Conservation (phyloP, 2,329 filamentous ascomycete species). For the Mollisia scopiformis region DNA sequence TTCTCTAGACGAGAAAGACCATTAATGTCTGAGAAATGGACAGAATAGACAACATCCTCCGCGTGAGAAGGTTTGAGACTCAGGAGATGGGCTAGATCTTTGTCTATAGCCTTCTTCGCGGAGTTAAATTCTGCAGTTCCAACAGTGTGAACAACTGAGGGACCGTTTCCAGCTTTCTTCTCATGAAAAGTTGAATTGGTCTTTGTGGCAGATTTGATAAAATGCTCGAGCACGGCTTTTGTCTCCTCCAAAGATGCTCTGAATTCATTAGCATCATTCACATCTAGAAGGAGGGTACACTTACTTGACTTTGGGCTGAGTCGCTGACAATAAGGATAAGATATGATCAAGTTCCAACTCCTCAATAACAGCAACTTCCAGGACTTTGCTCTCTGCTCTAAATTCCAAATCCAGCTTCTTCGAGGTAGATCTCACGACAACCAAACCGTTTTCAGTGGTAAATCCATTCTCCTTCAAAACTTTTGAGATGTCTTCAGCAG, state of each 20-base stretch:
- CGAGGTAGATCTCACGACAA: slow-evolving; percentile 17
- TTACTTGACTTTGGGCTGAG: slow-evolving; percentile 23
- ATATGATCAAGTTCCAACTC: slow-evolving; percentile 28
- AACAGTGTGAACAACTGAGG: slow-evolving; percentile 24
- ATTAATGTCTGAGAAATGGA: slow-evolving; percentile 32
- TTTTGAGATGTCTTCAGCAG: slow-evolving; percentile 16
- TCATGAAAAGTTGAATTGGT: slow-evolving; percentile 28
- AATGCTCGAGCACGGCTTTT: slow-evolving; percentile 23
- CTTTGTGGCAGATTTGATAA: slow-evolving; percentile 17
- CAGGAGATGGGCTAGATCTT: slow-evolving; percentile 26
- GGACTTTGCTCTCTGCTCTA: background rate
- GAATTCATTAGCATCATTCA: slow-evolving; percentile 1
- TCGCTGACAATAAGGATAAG: slow-evolving; percentile 19
- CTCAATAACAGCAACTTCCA: slow-evolving; percentile 21
- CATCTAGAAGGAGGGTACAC: background rate
- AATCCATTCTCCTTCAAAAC: slow-evolving; percentile 22
- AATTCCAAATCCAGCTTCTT: slow-evolving; percentile 15
- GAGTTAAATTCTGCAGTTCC: slow-evolving; percentile 27
- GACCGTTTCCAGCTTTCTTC: slow-evolving; percentile 20
- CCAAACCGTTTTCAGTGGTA: slow-evolving; percentile 19
- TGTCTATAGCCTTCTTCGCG: slow-evolving; percentile 26
- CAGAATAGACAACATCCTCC: slow-evolving; percentile 23
- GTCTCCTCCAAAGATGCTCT: slow-evolving; percentile 24
- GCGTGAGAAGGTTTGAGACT: slow-evolving; percentile 6
- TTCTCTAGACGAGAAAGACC: slow-evolving; percentile 31